Base-by-base conservation (phyloP, 768 basidiomycete species). In the Boletellus emodensis region DNA sequence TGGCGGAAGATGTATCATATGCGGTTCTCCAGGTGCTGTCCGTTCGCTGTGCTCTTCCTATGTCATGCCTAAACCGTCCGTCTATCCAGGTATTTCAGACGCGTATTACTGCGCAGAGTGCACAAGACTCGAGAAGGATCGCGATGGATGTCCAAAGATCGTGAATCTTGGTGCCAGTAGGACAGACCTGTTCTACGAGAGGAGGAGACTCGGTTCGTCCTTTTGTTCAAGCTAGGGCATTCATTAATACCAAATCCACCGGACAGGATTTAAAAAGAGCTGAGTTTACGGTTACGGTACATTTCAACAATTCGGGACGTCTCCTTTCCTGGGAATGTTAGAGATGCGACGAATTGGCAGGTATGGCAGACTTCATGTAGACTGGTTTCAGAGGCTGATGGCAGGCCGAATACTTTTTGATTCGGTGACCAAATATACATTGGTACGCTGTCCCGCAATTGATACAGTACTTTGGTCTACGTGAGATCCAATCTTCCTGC, bases 21-120 rank as follows among this genome's bases (percentile, higher is more conserved):
- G 96, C 60, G 92, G 94, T 43, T 85, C 93, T 39, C 93, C 91
- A 61, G 95, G 94, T 96, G 60, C 55, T 79, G 59, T 34, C 4
- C 37, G 51, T 41, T 9, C 14, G 44, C 32, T 40, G 4, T 28
- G 39, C 40, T 13, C 28, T 7, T 32, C 7, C 1, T 8, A 5
- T 36, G 40, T 41, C 30, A 13, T 17, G 4, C 41, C 33, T 48
- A 22, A 54, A 45, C 2, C 17, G 6, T 28, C 24, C 32, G 40
- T 40, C 3, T 32, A 34, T 18, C 48, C 43, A 95, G 95, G 95
- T 63, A 96, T 99, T 44, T 97, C 94, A 22, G 96, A 99, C 66
- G 96, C 96, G 3, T 98, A 98, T 70, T 99, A 99, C 63, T 99
- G 96, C 56, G 94, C 95, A 1, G 94, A 95, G 72, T 97, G 92